Evolutionary conservation across 164 flowering plant species (phyloP).

Genomic region (Amborella trichopoda): DNA sequence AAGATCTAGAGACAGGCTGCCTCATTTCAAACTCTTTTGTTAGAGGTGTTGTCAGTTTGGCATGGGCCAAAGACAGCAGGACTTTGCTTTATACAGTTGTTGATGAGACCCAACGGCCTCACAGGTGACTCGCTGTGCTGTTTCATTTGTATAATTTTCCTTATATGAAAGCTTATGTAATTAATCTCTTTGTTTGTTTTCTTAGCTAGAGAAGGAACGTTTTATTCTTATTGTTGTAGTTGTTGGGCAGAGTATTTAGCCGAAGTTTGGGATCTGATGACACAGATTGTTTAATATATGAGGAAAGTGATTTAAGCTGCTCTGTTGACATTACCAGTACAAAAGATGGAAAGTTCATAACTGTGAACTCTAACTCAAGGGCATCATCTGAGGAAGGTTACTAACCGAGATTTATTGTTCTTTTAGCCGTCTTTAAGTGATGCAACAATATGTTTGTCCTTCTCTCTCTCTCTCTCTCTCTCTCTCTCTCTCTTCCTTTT

Average conservation of each 20-base stretch:
- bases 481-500: background rate
- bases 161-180: too few species aligned
- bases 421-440: too few species aligned
- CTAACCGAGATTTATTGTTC: conserved; percentile 11
- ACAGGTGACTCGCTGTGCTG: conserved; percentile 64
- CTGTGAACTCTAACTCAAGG: conserved; percentile 91
- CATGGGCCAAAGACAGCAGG: conserved; percentile 69
- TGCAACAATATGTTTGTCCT: too few species aligned
- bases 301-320: conserved; percentile 55
- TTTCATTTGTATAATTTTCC: too few species aligned
- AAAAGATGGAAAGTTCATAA: conserved; percentile 87
- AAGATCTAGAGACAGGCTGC: conserved; percentile 44
- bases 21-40: conserved; percentile 26
- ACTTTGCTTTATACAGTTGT: conserved; percentile 56
- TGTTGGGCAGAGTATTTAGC: conserved; percentile 52
- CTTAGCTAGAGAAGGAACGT: too few species aligned
- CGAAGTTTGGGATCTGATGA: conserved; percentile 36
- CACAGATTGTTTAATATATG: conserved; percentile 26
- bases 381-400: conserved; percentile 93
- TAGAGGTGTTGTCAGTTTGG: conserved; percentile 81
- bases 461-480: too few species aligned
- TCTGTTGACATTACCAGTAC: conserved; percentile 90
- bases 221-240: background rate
- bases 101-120: conserved; percentile 73
- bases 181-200: too few species aligned